Conservation (phyloP, 2,329 filamentous ascomycete genomes). For the Tolypocladium inflatum region DNA sequence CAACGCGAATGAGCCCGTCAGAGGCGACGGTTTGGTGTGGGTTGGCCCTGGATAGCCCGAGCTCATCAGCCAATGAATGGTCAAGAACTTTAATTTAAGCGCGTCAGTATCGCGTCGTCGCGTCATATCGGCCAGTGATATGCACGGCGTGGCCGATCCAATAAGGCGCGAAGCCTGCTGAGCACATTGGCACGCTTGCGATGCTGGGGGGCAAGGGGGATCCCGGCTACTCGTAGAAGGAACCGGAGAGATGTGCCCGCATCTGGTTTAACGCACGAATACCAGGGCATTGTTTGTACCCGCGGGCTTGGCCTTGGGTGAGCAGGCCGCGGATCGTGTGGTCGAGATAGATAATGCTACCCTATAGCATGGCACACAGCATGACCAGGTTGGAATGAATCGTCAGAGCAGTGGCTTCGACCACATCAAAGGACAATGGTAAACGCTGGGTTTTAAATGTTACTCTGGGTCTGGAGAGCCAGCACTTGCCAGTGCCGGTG, state of each 20-base stretch:
- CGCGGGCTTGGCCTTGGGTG: background rate
- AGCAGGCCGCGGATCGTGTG: background rate
- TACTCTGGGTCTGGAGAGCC: background rate
- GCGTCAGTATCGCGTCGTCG: background rate
- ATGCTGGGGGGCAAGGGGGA: background rate
- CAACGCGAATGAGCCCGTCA: too few species aligned
- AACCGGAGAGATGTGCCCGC: background rate
- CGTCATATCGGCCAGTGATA: background rate
- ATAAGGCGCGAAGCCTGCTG: background rate
- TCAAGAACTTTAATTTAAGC: background rate
- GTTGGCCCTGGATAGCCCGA: too few species aligned
- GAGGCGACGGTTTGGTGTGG: too few species aligned
- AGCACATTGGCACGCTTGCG: background rate
- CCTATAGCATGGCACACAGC: background rate
- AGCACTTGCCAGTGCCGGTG: too few species aligned
- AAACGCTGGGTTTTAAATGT: background rate
- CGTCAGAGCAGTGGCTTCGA: background rate
- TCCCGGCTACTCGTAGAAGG: background rate
- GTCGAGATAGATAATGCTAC: background rate
- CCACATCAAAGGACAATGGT: too few species aligned
- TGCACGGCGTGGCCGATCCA: background rate
- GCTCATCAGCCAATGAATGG: background rate
- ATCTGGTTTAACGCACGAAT: background rate
- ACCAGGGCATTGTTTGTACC: background rate
- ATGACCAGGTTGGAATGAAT: too few species aligned